These are phyloP conservation scores for Aspergillus sclerotioniger DNA, from an alignment of 495 filamentous ascomycete species.

Conservation along the genomic window DNA sequence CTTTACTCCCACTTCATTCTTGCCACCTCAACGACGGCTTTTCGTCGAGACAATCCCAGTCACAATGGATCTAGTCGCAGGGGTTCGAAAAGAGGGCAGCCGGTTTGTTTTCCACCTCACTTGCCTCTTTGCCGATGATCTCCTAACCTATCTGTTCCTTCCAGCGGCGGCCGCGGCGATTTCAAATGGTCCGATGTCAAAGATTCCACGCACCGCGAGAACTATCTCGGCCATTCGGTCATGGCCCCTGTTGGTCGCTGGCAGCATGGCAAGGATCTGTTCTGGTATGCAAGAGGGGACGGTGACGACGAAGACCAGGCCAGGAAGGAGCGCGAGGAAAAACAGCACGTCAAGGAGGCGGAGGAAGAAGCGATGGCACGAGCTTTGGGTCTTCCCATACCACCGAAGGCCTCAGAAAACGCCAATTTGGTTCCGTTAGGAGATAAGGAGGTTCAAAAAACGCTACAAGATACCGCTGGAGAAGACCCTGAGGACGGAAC, in stretches of 20 bases:
- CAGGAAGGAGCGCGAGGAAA: constrained; percentile 67
- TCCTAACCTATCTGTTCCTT: constrained; percentile 12
- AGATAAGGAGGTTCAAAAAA: constrained; percentile 28
- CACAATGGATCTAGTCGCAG: constrained; percentile 89
- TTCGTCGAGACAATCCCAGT: background rate
- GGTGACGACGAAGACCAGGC: constrained; percentile 55
- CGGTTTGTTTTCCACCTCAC: constrained; percentile 46
- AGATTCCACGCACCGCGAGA: constrained; percentile 82
- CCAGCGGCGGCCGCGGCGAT: constrained; percentile 82
- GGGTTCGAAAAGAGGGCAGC: constrained; percentile 89
- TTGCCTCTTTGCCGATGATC: background rate
- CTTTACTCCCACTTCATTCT: background rate
- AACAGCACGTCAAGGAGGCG: constrained; percentile 79
- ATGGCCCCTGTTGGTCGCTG: constrained; percentile 96
- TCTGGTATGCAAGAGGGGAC: constrained; percentile 82
- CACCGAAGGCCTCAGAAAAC: constrained; percentile 37
- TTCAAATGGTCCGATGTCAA: constrained; percentile 98
- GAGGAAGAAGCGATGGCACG: constrained; percentile 85
- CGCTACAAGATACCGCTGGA: constrained; percentile 30
- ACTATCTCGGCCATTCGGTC: constrained; percentile 93
- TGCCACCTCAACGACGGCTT: background rate
- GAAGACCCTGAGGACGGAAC: constrained; percentile 23
- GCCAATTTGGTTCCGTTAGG: constrained; percentile 45
- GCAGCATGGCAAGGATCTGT: constrained; percentile 84
- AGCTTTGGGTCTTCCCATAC: constrained; percentile 76